A percentile compares a stretch with the other conserved stretches of the same genome.
Evolutionary conservation across 331 rosid species (phyloP).

Genomic region (Acacia concinna): DNA sequence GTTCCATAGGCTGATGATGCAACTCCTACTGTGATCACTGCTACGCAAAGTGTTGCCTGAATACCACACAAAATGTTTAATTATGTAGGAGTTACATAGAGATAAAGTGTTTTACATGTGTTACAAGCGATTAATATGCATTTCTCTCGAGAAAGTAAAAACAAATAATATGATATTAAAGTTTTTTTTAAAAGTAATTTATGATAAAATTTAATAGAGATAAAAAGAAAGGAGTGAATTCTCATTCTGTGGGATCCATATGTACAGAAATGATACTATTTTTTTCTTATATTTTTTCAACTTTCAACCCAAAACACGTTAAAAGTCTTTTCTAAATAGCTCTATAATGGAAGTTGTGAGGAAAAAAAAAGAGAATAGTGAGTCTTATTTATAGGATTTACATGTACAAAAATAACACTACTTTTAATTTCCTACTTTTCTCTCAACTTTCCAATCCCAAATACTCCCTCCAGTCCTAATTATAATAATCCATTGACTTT

Average conservation of each 20-base stretch:
- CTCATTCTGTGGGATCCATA: neutral
- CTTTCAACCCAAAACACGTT: too few relatives aligned
- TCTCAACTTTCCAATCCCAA: neutral
- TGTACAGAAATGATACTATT: neutral
- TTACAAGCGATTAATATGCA: neutral
- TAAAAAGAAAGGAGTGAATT: neutral
- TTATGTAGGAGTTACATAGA: neutral
- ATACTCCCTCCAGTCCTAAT: too few relatives aligned
- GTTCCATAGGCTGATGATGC: conserved; percentile 63
- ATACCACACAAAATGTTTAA: neutral
- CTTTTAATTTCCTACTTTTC: neutral
- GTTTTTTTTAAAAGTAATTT: neutral
- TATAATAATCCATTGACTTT: too few relatives aligned
- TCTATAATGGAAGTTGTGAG: neutral
- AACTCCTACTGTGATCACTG: conserved; percentile 60
- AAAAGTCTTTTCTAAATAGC: neutral
- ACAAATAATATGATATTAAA: too few relatives aligned
- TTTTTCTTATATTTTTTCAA: too few relatives aligned
- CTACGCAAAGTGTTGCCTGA: conserved; percentile 59
- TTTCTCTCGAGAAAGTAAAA: neutral
- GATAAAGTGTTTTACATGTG: neutral
- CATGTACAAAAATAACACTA: neutral
- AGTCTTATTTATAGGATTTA: neutral
- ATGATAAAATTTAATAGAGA: neutral
- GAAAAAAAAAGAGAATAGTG: neutral